Evolutionary conservation across 371 early-diverging fungal species (phyloP).

Genomic region (Parasitella parasitica): DNA sequence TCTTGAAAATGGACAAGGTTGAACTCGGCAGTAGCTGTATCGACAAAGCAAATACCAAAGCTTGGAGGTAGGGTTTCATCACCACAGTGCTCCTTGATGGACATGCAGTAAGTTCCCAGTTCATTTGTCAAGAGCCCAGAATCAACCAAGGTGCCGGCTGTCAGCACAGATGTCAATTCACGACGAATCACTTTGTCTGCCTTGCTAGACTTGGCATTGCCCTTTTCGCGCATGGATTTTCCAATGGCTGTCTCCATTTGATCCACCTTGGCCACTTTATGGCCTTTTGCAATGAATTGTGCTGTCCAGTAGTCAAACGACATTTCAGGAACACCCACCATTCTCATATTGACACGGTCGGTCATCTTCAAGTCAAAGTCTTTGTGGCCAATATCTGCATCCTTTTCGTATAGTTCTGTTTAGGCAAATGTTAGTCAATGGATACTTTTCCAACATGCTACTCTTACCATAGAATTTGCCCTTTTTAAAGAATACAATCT

Average conservation of each 20-base stretch:
- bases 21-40: slow-evolving; percentile 94
- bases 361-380: slow-evolving; percentile 97
- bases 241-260: slow-evolving; percentile 97
- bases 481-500: slow-evolving; percentile 98
- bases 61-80: slow-evolving; percentile 35
- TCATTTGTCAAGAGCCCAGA: slow-evolving; percentile 84
- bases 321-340: slow-evolving; percentile 99
- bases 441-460: slow-evolving; percentile 16
- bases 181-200: slow-evolving; percentile 93
- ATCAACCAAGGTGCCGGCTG: slow-evolving; percentile 95
- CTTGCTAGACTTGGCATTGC: slow-evolving; percentile 35
- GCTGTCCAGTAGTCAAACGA: slow-evolving; percentile 96
- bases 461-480: slow-evolving; percentile 91
- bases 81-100: slow-evolving; percentile 67
- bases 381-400: slow-evolving; percentile 98
- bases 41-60: slow-evolving; percentile 92
- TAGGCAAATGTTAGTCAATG: too few species aligned
- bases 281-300: slow-evolving; percentile 96
- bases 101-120: slow-evolving; percentile 91
- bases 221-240: slow-evolving; percentile 92
- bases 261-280: slow-evolving; percentile 97
- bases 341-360: slow-evolving; percentile 98
- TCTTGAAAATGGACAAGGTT: slow-evolving; percentile 81
- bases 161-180: slow-evolving; percentile 92
- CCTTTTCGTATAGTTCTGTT: slow-evolving; percentile 94